Evolutionary conservation across 1,139 yeast species (phyloP), one percentile per base, ranked within the genome.

Genomic region (Saccharomyces hybrid): DNA sequence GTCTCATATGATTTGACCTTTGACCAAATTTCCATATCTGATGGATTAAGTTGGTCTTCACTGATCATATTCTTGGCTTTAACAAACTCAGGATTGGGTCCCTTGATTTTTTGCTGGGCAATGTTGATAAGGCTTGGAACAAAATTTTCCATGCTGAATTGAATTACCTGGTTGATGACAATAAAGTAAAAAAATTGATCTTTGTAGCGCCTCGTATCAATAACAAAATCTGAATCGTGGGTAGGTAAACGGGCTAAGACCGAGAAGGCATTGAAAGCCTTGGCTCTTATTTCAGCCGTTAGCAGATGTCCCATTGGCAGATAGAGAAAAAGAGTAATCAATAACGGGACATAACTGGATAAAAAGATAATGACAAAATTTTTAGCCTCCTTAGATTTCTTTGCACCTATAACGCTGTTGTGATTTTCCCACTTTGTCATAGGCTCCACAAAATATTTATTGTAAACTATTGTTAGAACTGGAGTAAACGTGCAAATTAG

Each of bases 281-380:
- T 42, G 13, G 34, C 28, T 38, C 46, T 51, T 50, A 19, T 34
- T n/a, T 34, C 48, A 2, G 81, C 80, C 59, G 81, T 75, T 51
- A 87, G 70, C 60, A 77, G 71, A 68, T 87, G 86, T 23, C 89
- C 90, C 70, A 88, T 82, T 23, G 99, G 99, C 60, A 91, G 77
- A 70, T 95, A 95, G 52, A 93, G 75, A 70, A 88, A 93, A 3
- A 95, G 78, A 5, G 98, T 89, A 60, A 93, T 82, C 59, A 91
- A 73, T 65, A 95, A 75, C 9, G 97, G 96, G 68, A 85, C 80
- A 70, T 88, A 93, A 59, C 89, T 81, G 1, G 95, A 82, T 68
- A 93, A 78, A 66, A 91, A 89, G 60, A 83, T 82, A 66, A 89
- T 79, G 3, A 87, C 80, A 70, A 88, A 91, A 61, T 82, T 76